Conservation (phyloP, 768 basidiomycete genomes). For the Vararia minispora region DNA sequence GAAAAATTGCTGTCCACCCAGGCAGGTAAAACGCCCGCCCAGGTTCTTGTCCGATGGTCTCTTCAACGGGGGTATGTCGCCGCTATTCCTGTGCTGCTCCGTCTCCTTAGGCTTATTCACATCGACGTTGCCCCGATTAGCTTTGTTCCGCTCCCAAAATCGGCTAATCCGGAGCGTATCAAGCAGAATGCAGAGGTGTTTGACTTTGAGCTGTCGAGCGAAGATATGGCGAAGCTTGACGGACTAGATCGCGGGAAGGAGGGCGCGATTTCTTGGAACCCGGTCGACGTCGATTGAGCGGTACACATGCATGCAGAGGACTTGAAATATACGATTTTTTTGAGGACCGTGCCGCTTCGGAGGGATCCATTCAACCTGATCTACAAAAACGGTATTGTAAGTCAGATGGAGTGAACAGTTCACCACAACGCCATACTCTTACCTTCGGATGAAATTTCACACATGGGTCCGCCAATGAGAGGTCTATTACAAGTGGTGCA, state of each 20-base stretch:
- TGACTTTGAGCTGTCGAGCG: conserved; percentile 56
- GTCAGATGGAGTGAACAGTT: no score
- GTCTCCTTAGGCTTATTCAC: neutral
- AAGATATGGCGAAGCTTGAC: conserved; percentile 60
- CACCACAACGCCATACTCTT: no score
- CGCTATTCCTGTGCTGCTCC: neutral
- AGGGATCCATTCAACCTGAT: no score
- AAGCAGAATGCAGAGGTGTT: conserved; percentile 62
- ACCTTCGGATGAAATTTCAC: no score
- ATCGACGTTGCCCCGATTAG: conserved; percentile 25
- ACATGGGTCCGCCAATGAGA: no score
- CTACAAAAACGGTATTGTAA: no score
- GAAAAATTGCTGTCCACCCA: conserved; percentile 16
- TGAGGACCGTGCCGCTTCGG: no score
- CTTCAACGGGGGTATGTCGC: conserved; percentile 63
- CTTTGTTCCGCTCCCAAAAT: conserved; percentile 77
- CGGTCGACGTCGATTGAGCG: conserved; percentile 36
- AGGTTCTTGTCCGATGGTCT: conserved; percentile 85
- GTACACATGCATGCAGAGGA: no score
- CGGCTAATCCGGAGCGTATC: conserved; percentile 59
- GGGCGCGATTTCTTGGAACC: conserved; percentile 80
- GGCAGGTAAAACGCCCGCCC: conserved; percentile 55
- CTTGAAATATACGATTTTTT: no score
- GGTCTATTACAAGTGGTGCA: no score
- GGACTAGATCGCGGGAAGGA: conserved; percentile 59